Base-by-base conservation (phyloP, 768 basidiomycete genomes). In the Suillus tomentosus region DNA sequence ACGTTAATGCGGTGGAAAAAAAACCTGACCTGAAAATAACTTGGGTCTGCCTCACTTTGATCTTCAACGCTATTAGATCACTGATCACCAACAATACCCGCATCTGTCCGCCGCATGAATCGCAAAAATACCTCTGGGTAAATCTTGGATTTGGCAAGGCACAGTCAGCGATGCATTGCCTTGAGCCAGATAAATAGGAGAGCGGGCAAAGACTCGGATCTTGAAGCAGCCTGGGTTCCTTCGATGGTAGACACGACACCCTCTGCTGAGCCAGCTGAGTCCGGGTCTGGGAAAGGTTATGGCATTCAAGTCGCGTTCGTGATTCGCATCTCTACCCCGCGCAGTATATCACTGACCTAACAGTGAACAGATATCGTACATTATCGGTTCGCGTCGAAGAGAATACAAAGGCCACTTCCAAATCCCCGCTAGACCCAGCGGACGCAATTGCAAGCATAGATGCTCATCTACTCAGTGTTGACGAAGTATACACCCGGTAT, bases 401-500 rank as follows among this genome's bases (percentile, higher is more conserved):
- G 34, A 61, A 43, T 22, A 27, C 27, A 2, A 24, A 62, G 14
- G 24, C n/a, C 42, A 54, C 61, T 19, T 31, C 60, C 22, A 51
- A 34, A 31, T 50, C 37, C 3, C n/a, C 53, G 2, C 22, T 39
- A 10, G 74, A 77, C 47, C 72, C 77, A 15, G 72, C 72, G 19
- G 60, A 71, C 59, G 74, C 70, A 61, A 73, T 81, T 70, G 64
- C 76, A 48, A 66, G 73, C 34, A 78, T 84, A 64, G 81, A 84
- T 61, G 81, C 78, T 67, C 82, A 84, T 64, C 67, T 70, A 39
- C 64, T 82, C 3, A n/a, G 73, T 2, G 61, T 67, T 3, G 74
- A 79, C 3, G 83, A 85, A 19, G 76, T 80, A 10, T 77, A 81
- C 47, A 73, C 77, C 34, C 77, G 82, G 19, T 76, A 86, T 17